Evolutionary conservation across 2,329 filamentous ascomycete genomes (phyloP), one percentile per base, ranked within the genome.

Genomic region (Nectriaceae sp.): DNA sequence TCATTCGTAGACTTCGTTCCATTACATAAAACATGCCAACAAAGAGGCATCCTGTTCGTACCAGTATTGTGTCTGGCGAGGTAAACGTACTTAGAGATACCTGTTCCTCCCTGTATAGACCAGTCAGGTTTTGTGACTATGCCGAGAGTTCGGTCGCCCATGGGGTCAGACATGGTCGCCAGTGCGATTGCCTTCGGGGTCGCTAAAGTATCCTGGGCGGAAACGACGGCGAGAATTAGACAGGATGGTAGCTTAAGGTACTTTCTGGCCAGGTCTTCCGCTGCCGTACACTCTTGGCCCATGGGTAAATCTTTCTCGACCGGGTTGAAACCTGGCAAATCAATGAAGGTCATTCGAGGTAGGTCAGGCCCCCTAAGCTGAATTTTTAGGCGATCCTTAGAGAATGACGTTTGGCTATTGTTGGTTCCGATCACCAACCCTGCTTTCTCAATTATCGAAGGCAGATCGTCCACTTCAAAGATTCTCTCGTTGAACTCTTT

Each of bases 191-290:
- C 40, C 31, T 21, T 44, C 5, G 39, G 33, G 1, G 35, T 35
- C 3, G 42, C 24, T 3, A 26, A 26, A 15, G 40, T 26, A 35
- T 40, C 5, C 15, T 42, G 40, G 24, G 40, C 46, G n/a, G 46
- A 38, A 2, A 48, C 26, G 8, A 48, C 46, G 24, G 46, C 40
- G 24, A 48, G 46, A 19, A 48, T 48, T 3, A 42, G 24, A 19
- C 42, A 40, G 36, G 42, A 36, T n/a, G 35, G 35, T 36, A 43
- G 42, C 13, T n/a, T n/a, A 24, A 48, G 42, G 21, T 48, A 40
- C n/a, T 40, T 22, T 20, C 35, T 40, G 2, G 46, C 46, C 33
- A 48, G 26, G 13, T 29, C 16, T 48, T 36, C 20, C 26, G 40
- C 11, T 36, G 13, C 13, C 24, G 13, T 6, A 29, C 24, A 6